phyloP scores from a whole-genome alignment of 176 grass and related monocot genomes.

The Calamus simplicifolius region DNA sequence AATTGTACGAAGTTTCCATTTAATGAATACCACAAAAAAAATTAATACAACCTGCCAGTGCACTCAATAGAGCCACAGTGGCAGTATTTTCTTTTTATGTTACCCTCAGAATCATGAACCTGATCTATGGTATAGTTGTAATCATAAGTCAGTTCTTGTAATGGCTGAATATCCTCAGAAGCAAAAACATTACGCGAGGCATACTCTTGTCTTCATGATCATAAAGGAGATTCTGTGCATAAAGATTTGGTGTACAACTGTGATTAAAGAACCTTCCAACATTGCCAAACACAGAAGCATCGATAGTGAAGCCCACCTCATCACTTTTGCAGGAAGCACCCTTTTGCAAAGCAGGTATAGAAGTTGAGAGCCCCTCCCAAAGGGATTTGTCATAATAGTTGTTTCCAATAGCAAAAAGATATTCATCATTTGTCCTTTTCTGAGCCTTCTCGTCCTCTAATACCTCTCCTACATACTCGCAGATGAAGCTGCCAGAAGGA shows the following conservation, averaged over 20 bases:
- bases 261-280: conserved; percentile 74
- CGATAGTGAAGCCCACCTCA: conserved; percentile 42
- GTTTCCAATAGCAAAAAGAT: conserved; percentile 62
- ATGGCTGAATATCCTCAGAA: conserved; percentile 47
- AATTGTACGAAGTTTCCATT: too few relatives aligned
- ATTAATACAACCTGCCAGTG: conserved; percentile 67
- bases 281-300: conserved; percentile 58
- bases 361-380: conserved; percentile 61
- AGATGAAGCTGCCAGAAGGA: conserved; percentile 70
- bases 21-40: background rate
- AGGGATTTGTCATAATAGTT: conserved; percentile 68
- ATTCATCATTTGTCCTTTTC: conserved; percentile 58
- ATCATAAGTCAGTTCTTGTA: conserved; percentile 57
- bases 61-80: conserved; percentile 57
- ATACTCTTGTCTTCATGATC: conserved; percentile 56
- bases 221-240: conserved; percentile 74
- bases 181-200: conserved; percentile 72
- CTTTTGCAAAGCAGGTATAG: conserved; percentile 62
- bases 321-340: conserved; percentile 21
- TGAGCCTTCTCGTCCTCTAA: conserved; percentile 66
- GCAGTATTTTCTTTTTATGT: conserved; percentile 75
- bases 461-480: conserved; percentile 76
- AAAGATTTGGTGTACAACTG: conserved; percentile 65
- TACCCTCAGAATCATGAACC: conserved; percentile 68
- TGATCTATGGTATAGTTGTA: conserved; percentile 77